A percentile compares a stretch with the other conserved stretches of the same genome.
Conservation (phyloP, 768 basidiomycete species). For the Boletus sp. region DNA sequence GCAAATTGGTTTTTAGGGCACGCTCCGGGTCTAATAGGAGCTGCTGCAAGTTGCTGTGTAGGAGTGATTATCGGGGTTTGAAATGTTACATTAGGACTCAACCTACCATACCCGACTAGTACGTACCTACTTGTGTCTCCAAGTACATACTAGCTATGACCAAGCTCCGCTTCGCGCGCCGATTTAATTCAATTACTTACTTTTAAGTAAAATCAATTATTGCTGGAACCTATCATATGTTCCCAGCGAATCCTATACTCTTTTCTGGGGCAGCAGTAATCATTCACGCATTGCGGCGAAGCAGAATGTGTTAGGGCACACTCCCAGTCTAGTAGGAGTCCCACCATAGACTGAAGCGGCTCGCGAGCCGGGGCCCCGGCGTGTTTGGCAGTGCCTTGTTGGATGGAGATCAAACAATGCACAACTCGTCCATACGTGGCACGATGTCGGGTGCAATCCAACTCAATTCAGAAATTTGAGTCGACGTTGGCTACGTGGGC, state of each 20-base stretch:
- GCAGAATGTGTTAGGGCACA: neutral
- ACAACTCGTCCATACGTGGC: conserved; percentile 15
- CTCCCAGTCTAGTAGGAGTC: neutral
- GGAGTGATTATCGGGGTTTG: no score
- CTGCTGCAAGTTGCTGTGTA: no score
- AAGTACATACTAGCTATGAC: no score
- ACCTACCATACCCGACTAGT: no score
- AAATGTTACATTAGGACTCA: no score
- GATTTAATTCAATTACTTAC: no score
- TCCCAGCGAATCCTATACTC: neutral
- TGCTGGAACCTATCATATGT: no score
- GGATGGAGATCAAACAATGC: conserved; percentile 16
- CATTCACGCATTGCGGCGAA: neutral
- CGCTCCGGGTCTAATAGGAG: no score
- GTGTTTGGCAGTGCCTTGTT: conserved; percentile 3
- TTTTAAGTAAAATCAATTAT: no score
- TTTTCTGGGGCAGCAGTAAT: neutral
- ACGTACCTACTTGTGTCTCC: no score
- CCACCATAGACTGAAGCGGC: neutral
- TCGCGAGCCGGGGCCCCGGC: neutral
- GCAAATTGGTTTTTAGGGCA: no score
- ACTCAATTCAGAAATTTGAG: neutral
- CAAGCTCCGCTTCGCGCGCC: no score
- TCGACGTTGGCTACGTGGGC: neutral
- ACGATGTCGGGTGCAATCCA: neutral